phyloP scores from a whole-genome alignment of 1,284 basidiomycete species.

The Pisolithus thermaeus region DNA sequence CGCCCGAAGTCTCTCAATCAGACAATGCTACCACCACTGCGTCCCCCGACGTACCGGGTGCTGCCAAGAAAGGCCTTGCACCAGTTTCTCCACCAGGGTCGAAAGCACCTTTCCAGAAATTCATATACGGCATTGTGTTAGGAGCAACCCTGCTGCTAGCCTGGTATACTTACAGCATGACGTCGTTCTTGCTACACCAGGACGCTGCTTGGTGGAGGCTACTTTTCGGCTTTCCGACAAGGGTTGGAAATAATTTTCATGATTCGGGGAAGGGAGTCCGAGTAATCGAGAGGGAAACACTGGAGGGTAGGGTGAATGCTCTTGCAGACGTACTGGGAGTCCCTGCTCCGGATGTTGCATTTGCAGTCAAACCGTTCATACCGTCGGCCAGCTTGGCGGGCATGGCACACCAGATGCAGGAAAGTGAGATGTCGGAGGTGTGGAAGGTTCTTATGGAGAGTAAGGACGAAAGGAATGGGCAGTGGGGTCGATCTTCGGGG shows the following conservation, averaged over 20 bases:
- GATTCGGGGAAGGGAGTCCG: background rate
- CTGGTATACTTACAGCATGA: slow-evolving; percentile 18
- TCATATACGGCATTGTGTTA: slow-evolving; percentile 12
- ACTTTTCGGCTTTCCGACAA: background rate
- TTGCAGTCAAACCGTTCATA: slow-evolving; percentile 52
- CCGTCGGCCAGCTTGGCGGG: slow-evolving; percentile 54
- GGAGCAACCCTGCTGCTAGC: slow-evolving; percentile 11
- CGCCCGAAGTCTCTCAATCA: too few species aligned
- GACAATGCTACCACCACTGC: background rate
- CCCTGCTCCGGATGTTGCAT: slow-evolving; percentile 51
- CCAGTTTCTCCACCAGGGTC: slow-evolving; percentile 4
- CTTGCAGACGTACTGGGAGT: slow-evolving; percentile 59
- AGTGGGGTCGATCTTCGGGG: background rate
- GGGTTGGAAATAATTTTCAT: background rate
- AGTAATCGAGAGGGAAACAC: slow-evolving; percentile 12
- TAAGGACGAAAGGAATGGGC: background rate
- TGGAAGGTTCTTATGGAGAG: slow-evolving; percentile 35
- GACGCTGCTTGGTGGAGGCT: slow-evolving; percentile 24
- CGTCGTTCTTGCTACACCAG: slow-evolving; percentile 15
- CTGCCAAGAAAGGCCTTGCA: background rate
- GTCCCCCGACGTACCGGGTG: background rate
- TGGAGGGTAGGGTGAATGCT: slow-evolving; percentile 52
- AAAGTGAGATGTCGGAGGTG: slow-evolving; percentile 34
- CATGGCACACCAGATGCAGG: slow-evolving; percentile 34
- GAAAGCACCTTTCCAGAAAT: slow-evolving; percentile 8